Conservation (phyloP, 2,329 filamentous ascomycete genomes). For the Curvularia hawaiiensis region DNA sequence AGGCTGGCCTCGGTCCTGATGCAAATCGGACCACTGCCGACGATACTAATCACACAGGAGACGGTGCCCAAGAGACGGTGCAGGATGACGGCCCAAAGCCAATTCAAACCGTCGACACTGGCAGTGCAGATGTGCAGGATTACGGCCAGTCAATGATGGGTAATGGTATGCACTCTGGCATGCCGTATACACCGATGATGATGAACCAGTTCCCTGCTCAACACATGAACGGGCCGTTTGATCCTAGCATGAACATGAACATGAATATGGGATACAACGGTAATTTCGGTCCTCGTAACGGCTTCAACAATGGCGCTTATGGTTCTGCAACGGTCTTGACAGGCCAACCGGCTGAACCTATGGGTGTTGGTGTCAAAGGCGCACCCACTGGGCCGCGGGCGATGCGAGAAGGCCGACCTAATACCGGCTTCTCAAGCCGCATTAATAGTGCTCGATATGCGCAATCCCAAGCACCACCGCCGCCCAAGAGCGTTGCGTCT, state of each 20-base stretch:
- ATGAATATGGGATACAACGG: conserved; percentile 48
- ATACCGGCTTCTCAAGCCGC: conserved; percentile 74
- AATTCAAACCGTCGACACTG: conserved; percentile 44
- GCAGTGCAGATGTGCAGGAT: conserved; percentile 27
- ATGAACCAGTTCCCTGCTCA: conserved; percentile 60
- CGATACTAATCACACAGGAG: conserved; percentile 27
- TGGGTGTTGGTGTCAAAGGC: conserved; percentile 65
- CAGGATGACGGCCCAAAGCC: conserved; percentile 34
- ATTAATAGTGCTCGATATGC: conserved; percentile 46
- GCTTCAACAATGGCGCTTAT: conserved; percentile 47
- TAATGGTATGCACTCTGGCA: conserved; percentile 33
- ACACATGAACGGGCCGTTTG: conserved; percentile 48
- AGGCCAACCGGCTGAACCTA: conserved; percentile 42
- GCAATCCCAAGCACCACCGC: conserved; percentile 22
- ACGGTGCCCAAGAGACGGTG: conserved; percentile 18
- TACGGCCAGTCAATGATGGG: conserved; percentile 39
- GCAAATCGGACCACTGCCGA: conserved; percentile 17
- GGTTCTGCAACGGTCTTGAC: conserved; percentile 46
- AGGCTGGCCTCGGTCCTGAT: conserved; percentile 13
- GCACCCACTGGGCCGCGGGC: conserved; percentile 94
- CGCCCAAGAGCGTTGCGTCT: conserved; percentile 27
- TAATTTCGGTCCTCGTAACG: conserved; percentile 53
- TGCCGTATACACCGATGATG: conserved; percentile 34
- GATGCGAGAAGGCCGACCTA: conserved; percentile 87
- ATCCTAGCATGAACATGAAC: conserved; percentile 48